Evolutionary conservation across 805 yeast species (phyloP), one percentile per base, ranked within the genome.

Genomic region (Candida palmyrensis): DNA sequence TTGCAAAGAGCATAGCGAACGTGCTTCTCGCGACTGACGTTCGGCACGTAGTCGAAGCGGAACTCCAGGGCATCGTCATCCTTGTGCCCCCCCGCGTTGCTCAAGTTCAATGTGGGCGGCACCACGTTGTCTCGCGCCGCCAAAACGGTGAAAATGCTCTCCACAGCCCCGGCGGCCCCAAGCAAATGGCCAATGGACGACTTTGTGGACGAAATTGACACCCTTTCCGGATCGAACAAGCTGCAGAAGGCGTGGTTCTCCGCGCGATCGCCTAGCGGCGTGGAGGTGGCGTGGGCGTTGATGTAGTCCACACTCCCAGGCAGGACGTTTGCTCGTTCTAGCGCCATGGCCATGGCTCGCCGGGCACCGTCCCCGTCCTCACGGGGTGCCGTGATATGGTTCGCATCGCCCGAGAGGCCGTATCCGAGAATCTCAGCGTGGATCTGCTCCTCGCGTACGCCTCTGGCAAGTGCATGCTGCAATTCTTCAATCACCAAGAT

Each of bases 231-330:
- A 8, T 27, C 18, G 35, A 86, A 75, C 3, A 82, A 47, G 3
- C 70, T 54, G 30, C 63, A 55, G 32, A 92, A 79, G 3, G 97
- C 97, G 27, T 53, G 52, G 47, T 82, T 77, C 51, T 92, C 99
- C 1, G 96, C 92, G 13, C 77, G 60, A 50, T 92, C 99, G 4
- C 99, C 99, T 3, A 89, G 59, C 5, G 66, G 62, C 0, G 99
- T 92, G 0, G 96, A 85, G 0, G 99, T 92, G 0, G 99, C 98
- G 57, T 92, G 99, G 2, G 98, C 97, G 57, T 94, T 92, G 30
- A 92, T 68, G 49, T 88, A 92, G 29, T 73, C 87, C 13, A 90
- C 66, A 2, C 73, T 65, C 3, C 48, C 28, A 0, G 78, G 68
- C 1, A 53, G 51, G 2, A 80, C 37, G 5, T 25, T 25, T 8